phyloP scores from a whole-genome alignment of 2,329 filamentous ascomycete genomes.

The Alternaria sp. region DNA sequence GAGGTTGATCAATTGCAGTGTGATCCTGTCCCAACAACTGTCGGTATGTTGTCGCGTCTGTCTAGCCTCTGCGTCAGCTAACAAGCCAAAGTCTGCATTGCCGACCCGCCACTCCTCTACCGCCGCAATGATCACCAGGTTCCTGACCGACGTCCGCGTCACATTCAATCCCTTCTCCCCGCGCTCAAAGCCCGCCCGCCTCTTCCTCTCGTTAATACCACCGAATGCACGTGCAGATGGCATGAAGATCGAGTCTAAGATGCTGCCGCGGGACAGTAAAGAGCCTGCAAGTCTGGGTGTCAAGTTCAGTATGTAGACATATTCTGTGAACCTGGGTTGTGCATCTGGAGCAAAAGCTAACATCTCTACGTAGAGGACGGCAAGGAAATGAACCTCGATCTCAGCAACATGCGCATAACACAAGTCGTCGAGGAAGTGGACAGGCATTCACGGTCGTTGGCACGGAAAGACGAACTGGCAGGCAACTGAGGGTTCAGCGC shows the following conservation, averaged over 20 bases:
- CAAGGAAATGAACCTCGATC: slow-evolving; percentile 84
- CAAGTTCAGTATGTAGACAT: slow-evolving; percentile 77
- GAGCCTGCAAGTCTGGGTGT: slow-evolving; percentile 74
- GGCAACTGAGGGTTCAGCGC: slow-evolving; percentile 45
- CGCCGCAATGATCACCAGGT: slow-evolving; percentile 78
- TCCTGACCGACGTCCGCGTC: slow-evolving; percentile 83
- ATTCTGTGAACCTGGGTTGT: neutral
- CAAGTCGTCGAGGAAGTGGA: slow-evolving; percentile 89
- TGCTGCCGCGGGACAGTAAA: slow-evolving; percentile 74
- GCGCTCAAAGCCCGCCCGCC: slow-evolving; percentile 79
- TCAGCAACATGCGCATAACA: slow-evolving; percentile 82
- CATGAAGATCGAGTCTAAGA: slow-evolving; percentile 79
- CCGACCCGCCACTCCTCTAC: neutral
- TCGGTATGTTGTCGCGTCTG: slow-evolving; percentile 2
- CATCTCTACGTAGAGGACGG: slow-evolving; percentile 75
- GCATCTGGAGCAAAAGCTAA: slow-evolving; percentile 23
- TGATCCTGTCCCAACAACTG: neutral
- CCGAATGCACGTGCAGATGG: slow-evolving; percentile 75
- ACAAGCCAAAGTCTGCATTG: neutral
- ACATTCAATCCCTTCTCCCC: slow-evolving; percentile 92
- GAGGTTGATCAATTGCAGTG: slow-evolving; percentile 15
- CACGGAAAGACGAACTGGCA: slow-evolving; percentile 81
- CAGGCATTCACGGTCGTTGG: slow-evolving; percentile 82
- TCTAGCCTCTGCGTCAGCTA: neutral
- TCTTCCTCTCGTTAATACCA: slow-evolving; percentile 87